phyloP scores from a whole-genome alignment of 2,329 filamentous ascomycete genomes.

The Capronia epimyces region DNA sequence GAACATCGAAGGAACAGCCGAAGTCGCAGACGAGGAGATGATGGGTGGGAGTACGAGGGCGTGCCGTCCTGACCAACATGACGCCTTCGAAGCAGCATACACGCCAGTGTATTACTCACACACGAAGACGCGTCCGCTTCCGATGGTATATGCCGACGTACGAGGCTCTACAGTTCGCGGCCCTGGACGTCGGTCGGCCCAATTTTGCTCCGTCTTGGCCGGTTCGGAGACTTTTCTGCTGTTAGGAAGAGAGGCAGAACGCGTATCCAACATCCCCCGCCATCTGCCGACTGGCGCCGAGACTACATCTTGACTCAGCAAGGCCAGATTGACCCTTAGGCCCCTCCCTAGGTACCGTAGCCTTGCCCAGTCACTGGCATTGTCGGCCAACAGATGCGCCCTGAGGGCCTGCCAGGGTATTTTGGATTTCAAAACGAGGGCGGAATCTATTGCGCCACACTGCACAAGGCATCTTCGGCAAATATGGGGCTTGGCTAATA shows the following conservation, averaged over 20 bases:
- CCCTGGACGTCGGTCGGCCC: not conserved
- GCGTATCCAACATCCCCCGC: not conserved
- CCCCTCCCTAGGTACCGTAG: not conserved
- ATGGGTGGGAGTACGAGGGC: conserved; percentile 63
- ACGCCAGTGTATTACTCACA: not conserved
- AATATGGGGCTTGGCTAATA: not conserved
- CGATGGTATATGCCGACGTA: not conserved
- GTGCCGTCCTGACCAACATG: conserved; percentile 47
- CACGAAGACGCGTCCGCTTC: too few species aligned
- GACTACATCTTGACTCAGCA: not conserved
- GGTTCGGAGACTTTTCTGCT: conserved; percentile 16
- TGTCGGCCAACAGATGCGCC: not conserved
- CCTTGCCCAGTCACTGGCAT: not conserved
- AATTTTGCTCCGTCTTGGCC: conserved; percentile 6
- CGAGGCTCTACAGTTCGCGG: not conserved
- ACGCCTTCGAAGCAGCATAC: not conserved
- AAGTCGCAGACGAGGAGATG: conserved; percentile 46
- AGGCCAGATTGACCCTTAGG: not conserved
- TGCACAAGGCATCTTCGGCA: not conserved
- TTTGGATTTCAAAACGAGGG: not conserved
- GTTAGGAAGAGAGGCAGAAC: not conserved
- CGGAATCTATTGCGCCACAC: not conserved
- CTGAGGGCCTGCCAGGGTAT: not conserved
- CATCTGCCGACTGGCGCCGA: too few species aligned
- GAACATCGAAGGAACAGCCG: conserved; percentile 53